Conservation (phyloP, 805 yeast genomes). For the Priceomyces carsonii region DNA sequence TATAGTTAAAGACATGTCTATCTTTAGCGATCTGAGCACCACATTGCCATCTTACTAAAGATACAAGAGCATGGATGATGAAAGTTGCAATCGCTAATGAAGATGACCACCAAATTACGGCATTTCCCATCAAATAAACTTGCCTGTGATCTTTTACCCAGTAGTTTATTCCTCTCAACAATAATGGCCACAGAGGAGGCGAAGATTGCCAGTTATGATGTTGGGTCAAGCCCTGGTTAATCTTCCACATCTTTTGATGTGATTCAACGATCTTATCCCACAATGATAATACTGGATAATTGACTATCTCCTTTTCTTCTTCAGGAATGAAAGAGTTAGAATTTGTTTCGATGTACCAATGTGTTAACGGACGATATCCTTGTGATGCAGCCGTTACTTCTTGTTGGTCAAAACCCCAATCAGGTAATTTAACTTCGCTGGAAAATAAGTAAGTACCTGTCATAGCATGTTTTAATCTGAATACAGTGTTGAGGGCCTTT, state of each 20-base stretch:
- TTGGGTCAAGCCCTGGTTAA: constrained; percentile 67
- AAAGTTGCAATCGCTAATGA: constrained; percentile 55
- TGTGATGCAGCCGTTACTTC: constrained; percentile 80
- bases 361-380: constrained; percentile 58
- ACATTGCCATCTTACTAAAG: constrained; percentile 63
- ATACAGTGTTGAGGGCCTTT: constrained; percentile 66
- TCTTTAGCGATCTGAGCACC: constrained; percentile 44
- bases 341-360: constrained; percentile 78
- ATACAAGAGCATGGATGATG: constrained; percentile 45
- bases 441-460: constrained; percentile 76
- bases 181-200: constrained; percentile 75
- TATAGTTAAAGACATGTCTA: constrained; percentile 62
- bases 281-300: constrained; percentile 56
- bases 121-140: constrained; percentile 75
- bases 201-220: constrained; percentile 71
- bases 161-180: constrained; percentile 77
- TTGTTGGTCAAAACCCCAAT: constrained; percentile 83
- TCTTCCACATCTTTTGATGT: constrained; percentile 75
- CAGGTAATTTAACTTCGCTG: constrained; percentile 72
- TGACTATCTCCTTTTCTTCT: constrained; percentile 24
- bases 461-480: constrained; percentile 78
- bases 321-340: constrained; percentile 47
- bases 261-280: constrained; percentile 63
- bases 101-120: constrained; percentile 76
- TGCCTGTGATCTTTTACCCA: constrained; percentile 65